These are phyloP conservation scores for Phanerodontia chrysosporium DNA, from an alignment of 768 basidiomycete genomes.

Conservation along the genomic window DNA sequence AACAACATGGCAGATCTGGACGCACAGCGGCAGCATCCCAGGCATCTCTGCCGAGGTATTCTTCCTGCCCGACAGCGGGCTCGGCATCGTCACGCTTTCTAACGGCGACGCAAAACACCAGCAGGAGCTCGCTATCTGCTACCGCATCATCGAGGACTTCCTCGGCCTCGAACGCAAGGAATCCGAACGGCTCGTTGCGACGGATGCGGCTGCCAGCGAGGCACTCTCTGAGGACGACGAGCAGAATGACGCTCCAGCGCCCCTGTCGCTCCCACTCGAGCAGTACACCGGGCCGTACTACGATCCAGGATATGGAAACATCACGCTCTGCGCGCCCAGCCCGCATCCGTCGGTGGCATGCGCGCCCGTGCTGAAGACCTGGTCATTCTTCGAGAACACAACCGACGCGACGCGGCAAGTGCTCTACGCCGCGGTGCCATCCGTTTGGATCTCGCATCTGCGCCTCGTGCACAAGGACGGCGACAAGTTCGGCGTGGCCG, in stretches of 20 bases:
- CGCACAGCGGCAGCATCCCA: conserved; percentile 26
- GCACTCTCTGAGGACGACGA: too few relatives aligned
- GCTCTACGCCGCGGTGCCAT: conserved; percentile 28
- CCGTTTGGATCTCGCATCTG: conserved; percentile 35
- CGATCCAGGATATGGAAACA: conserved; percentile 33
- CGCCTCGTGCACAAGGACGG: conserved; percentile 23
- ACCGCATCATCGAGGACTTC: conserved; percentile 11
- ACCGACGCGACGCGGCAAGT: background rate
- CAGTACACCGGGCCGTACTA: conserved; percentile 33
- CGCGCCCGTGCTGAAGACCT: conserved; percentile 23
- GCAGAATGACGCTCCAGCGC: too few relatives aligned
- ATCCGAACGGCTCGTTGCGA: background rate
- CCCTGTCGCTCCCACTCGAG: conserved; percentile 14
- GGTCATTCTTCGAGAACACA: conserved; percentile 23
- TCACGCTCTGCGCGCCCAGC: conserved; percentile 32
- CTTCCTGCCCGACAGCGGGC: conserved; percentile 32
- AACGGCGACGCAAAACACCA: conserved; percentile 17
- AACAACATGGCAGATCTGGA: conserved; percentile 29
- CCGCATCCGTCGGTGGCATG: conserved; percentile 21
- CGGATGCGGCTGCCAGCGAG: background rate
- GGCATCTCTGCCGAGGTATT: conserved; percentile 29
- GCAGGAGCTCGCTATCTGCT: conserved; percentile 4
- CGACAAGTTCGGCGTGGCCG: conserved; percentile 17
- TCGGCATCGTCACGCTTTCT: conserved; percentile 26
- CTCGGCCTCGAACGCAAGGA: background rate